These are phyloP conservation scores for Annulohypoxylon stygium DNA, from an alignment of 495 filamentous ascomycete genomes.

Conservation along the genomic window DNA sequence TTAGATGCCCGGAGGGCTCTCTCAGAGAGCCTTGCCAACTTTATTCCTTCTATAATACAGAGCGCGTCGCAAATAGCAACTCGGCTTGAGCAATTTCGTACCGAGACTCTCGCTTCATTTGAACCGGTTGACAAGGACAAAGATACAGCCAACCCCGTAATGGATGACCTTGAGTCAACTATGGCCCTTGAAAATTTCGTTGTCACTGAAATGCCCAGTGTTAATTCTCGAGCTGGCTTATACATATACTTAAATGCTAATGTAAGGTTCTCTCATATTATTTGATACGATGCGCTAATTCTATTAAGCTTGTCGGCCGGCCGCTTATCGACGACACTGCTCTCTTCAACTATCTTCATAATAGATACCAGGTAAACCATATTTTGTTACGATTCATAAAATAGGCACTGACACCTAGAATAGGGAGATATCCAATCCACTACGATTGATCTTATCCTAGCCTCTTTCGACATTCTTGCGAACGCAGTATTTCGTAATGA, in stretches of 20 bases:
- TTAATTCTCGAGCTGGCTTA: conserved; percentile 87
- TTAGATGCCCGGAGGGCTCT: conserved; percentile 62
- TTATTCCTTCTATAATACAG: conserved; percentile 67
- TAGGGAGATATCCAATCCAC: conserved; percentile 81
- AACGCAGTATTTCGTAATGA: conserved; percentile 88
- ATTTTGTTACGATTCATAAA: conserved; percentile 4
- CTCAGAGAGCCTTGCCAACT: conserved; percentile 61
- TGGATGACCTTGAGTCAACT: conserved; percentile 62
- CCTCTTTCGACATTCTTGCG: conserved; percentile 88
- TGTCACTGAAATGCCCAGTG: conserved; percentile 73
- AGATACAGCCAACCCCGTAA: conserved; percentile 57
- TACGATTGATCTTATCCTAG: conserved; percentile 83
- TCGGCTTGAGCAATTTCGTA: conserved; percentile 66
- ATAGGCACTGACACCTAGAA: conserved; percentile 30
- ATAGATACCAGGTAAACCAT: conserved; percentile 77
- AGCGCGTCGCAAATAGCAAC: conserved; percentile 62
- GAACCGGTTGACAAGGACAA: conserved; percentile 63
- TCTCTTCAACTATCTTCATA: conserved; percentile 82
- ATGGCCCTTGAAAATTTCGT: conserved; percentile 66
- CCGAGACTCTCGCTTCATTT: conserved; percentile 60
- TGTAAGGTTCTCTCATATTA: conserved; percentile 61
- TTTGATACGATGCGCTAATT: conserved; percentile 51
- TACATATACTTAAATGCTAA: conserved; percentile 92
- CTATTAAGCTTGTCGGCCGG: conserved; percentile 76
- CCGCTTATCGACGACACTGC: conserved; percentile 85